Conservation (phyloP, 495 filamentous ascomycete genomes). For the Cercophora scortea region DNA sequence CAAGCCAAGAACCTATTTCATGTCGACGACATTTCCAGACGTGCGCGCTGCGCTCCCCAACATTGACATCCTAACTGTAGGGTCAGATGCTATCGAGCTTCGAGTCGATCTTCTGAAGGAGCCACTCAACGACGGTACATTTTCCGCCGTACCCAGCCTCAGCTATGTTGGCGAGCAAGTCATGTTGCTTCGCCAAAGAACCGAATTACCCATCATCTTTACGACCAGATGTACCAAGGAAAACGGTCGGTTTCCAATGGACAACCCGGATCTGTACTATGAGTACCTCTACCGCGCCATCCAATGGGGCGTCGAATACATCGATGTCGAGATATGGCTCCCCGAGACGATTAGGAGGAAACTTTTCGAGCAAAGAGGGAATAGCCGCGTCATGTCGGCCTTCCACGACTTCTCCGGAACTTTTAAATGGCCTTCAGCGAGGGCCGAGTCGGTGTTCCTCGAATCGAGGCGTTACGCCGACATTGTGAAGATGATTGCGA, state of each 20-base stretch:
- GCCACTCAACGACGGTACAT: constrained; percentile 48
- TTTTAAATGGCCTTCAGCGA: constrained; percentile 71
- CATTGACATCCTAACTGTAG: constrained; percentile 76
- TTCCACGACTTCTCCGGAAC: constrained; percentile 79
- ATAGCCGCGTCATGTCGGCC: constrained; percentile 74
- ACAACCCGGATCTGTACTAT: constrained; percentile 64
- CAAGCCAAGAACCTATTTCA: constrained; percentile 70
- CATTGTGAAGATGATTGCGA: constrained; percentile 82
- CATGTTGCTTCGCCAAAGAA: constrained; percentile 73
- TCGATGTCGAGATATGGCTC: constrained; percentile 80
- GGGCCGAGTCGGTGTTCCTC: constrained; percentile 59
- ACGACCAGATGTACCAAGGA: constrained; percentile 73
- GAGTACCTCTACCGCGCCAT: constrained; percentile 70
- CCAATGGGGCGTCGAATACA: constrained; percentile 81
- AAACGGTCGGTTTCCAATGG: constrained; percentile 78
- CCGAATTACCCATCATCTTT: constrained; percentile 79
- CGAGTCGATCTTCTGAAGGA: constrained; percentile 76
- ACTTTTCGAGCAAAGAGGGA: constrained; percentile 62
- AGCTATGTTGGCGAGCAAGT: constrained; percentile 80
- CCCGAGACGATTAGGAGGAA: constrained; percentile 62
- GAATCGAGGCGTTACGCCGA: constrained; percentile 68
- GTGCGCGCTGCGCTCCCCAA: constrained; percentile 77
- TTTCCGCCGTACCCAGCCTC: constrained; percentile 59
- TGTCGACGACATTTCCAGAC: constrained; percentile 80
- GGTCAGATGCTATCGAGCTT: constrained; percentile 75